Percentiles rank a stretch among this genome's conserved stretches.
Conservation (phyloP, 352 stramenopile genomes). For the Phytopythium cucurbitacearum region DNA sequence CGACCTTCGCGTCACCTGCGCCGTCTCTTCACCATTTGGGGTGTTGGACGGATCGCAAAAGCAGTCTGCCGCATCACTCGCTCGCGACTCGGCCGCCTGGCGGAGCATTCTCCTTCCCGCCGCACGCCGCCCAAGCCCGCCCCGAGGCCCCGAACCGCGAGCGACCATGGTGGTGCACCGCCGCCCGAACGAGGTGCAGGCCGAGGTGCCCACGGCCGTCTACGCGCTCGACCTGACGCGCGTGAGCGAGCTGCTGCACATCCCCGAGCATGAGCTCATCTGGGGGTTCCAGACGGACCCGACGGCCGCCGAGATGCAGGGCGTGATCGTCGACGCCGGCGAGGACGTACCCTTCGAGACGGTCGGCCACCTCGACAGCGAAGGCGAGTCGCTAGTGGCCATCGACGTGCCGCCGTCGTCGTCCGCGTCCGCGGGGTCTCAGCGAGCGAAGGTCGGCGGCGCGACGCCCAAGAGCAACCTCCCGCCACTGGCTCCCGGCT, state of each 20-base stretch:
- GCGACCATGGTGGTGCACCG: constrained; percentile 40
- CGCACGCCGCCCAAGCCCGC: neutral
- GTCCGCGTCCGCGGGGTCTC: neutral
- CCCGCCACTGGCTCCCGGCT: constrained; percentile 1
- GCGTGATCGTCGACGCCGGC: constrained; percentile 70
- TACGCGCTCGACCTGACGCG: constrained; percentile 52
- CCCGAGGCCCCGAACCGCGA: neutral
- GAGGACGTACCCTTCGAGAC: constrained; percentile 74
- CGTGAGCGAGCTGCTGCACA: constrained; percentile 43
- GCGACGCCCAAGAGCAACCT: constrained; percentile 15
- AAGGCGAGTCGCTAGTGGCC: constrained; percentile 10
- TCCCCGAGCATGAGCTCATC: constrained; percentile 46
- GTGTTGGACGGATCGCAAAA: neutral
- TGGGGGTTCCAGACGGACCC: constrained; percentile 52
- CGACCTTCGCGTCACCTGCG: constrained; percentile 3
- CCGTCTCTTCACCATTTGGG: neutral
- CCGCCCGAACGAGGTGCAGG: constrained; percentile 45
- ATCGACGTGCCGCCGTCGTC: constrained; percentile 6
- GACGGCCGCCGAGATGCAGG: constrained; percentile 64
- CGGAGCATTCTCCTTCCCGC: constrained; percentile 6
- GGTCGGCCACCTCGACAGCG: constrained; percentile 28
- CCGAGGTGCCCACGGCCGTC: constrained; percentile 48
- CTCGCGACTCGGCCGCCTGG: neutral
- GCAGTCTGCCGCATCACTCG: no score
- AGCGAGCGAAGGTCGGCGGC: neutral